Base-by-base conservation (phyloP, 768 basidiomycete species). In the Tephrocybe rancida region DNA sequence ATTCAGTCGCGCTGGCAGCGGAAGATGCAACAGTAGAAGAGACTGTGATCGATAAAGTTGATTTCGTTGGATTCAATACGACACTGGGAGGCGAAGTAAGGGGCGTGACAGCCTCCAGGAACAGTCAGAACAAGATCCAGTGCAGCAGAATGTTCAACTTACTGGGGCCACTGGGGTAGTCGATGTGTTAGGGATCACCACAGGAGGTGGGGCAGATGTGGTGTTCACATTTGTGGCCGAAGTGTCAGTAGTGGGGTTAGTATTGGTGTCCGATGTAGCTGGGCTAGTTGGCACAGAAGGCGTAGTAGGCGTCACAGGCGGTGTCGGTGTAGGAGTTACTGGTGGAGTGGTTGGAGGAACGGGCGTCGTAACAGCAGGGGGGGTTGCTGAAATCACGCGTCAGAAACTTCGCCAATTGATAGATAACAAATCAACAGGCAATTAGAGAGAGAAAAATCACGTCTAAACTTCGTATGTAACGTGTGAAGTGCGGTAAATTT, bases 1-100 rank as follows among this genome's bases (percentile, higher is more conserved):
- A 51, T 13, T 61, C 10, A 0, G 67, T 57, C 37, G 62, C 38
- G 14, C 56, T 61, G 21, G 65, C 43, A 37, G 57, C 57, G 13
- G 64, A 39, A 35, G 50, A 53, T 3, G 56, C 38, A 21, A 45
- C 5, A n/a, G 60, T 59, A 34, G 35, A 6, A 39, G 57, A 25
- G 14, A 34, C 14, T 10, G 45, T 44, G 5, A 35, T 43, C 4
- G 37, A 10, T 10, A 45, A 21, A 19, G 52, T 45, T 16, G 30
- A 32, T 21, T 22, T 39, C 34, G 24, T 37, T 32, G 42, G n/a
- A 43, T 34, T 35, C 1, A 44, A 26, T 11, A 39, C 10, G 3
- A 50, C 14, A 25, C 19, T 24, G 21, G 29, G 44, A 24, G 48
- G 16, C n/a, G 27, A 3, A 35, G 52, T 34, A 21, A 27, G 27